phyloP scores from a whole-genome alignment of 73 alveolate genomes.

The Tetrahymena malaccensis region DNA sequence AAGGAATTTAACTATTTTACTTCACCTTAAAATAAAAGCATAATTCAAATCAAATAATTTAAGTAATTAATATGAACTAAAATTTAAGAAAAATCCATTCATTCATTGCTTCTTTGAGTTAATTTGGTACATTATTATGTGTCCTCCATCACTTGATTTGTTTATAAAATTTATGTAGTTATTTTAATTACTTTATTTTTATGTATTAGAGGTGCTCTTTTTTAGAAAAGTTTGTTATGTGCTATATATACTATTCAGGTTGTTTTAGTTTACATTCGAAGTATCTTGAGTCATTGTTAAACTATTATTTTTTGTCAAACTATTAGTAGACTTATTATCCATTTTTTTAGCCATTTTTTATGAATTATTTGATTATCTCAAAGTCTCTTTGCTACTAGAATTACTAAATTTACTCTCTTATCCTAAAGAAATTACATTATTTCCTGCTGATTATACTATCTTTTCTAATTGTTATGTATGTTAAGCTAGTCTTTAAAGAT shows the following conservation, averaged over 20 bases:
- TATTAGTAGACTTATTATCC: neutral
- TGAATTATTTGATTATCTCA: neutral
- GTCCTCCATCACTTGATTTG: neutral
- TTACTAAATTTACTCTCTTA: neutral
- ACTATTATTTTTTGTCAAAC: neutral
- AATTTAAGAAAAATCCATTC: neutral
- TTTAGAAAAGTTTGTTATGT: neutral
- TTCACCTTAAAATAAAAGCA: no score
- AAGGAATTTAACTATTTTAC: no score
- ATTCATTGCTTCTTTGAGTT: neutral
- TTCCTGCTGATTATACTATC: neutral
- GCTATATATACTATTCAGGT: no score
- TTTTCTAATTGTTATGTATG: neutral
- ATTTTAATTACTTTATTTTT: neutral
- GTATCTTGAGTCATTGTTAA: neutral
- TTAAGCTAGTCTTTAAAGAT: neutral
- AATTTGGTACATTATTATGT: neutral
- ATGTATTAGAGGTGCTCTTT: neutral
- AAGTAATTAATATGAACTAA: neutral
- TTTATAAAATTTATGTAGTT: neutral
- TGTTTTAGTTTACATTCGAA: neutral
- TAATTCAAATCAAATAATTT: no score
- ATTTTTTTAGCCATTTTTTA: no score
- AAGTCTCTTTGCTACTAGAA: neutral
- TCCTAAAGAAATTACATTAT: neutral